Evolutionary conservation across 306 rosid genomes (phyloP), one percentile per base, ranked within the genome.

Genomic region (Pterocarpus macrocarpus): DNA sequence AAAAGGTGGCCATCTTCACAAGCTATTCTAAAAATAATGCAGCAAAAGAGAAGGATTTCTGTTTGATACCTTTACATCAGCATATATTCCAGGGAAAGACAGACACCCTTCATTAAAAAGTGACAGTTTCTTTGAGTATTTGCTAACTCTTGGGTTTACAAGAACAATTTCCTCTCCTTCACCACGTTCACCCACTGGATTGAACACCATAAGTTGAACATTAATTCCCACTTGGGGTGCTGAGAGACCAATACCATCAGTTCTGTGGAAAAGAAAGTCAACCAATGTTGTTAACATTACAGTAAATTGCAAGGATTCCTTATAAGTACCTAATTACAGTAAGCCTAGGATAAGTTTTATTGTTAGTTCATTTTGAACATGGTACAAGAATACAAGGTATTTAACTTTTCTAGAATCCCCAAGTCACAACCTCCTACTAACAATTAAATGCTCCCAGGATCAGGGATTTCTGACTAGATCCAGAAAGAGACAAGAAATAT

Each of bases 211-310:
- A 38, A 95, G 97, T 87, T 84, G 96, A 70, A 91, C 90, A 87
- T 91, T 93, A 39, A 95, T 73, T 78, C 99, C 99, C 9, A 95
- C 97, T 90, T 95, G 98, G 55, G 99, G 99, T 39, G 99, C 97
- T 2, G 97, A 89, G 72, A 95, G 98, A 78, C 99, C 99, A 80
- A 95, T 91, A 22, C 99, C 99, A 76, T 95, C 94, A 53, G 99
- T 95, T 86, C 97, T 95, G 94, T 36, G 64, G 77, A 87, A 80
- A 88, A 85, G 83, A 79, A 90, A 88, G 81, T 80, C 86, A 87
- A 86, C 73, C 80, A 79, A 68, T 86, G 81, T 47, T 77, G 78
- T 88, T 82, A 85, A 84, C 82, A 84, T 64, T 84, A 88, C 80
- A 85, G 86, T 76, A 70, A 78, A 89, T 81, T 45, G 33, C 66